Evolutionary conservation across 2,329 filamentous ascomycete species (phyloP).

Genomic region (Laburnicola sp.): DNA sequence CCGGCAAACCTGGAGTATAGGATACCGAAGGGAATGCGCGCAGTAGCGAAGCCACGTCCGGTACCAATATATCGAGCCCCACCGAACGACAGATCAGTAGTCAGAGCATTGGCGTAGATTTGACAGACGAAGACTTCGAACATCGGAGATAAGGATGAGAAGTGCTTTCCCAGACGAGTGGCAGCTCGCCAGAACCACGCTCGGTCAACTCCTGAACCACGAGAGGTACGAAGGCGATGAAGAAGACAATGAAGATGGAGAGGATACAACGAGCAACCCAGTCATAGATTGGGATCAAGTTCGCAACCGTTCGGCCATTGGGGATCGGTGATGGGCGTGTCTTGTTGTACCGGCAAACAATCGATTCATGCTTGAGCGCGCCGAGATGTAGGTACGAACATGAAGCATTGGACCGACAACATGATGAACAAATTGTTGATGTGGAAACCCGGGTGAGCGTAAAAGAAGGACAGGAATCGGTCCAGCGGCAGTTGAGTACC

Average conservation of each 20-base stretch:
- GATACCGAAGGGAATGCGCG: slow-evolving; percentile 95
- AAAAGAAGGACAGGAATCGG: slow-evolving; percentile 98
- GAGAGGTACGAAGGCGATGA: slow-evolving; percentile 93
- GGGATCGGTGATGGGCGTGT: slow-evolving; percentile 89
- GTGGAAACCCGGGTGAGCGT: slow-evolving; percentile 98
- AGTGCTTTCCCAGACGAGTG: slow-evolving; percentile 91
- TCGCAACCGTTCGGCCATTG: slow-evolving; percentile 87
- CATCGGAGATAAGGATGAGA: slow-evolving; percentile 89
- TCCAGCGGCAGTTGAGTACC: slow-evolving; percentile 95
- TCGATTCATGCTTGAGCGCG: slow-evolving; percentile 83
- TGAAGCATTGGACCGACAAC: slow-evolving; percentile 97
- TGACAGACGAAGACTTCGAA: slow-evolving; percentile 99
- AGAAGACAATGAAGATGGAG: slow-evolving; percentile 98
- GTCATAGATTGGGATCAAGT: slow-evolving; percentile 81
- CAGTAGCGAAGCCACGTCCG: slow-evolving; percentile 98
- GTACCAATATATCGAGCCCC: slow-evolving; percentile 98
- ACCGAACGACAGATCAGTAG: slow-evolving; percentile 92
- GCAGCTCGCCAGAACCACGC: slow-evolving; percentile 88
- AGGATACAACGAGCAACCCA: slow-evolving; percentile 94
- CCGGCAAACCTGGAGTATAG: slow-evolving; percentile 96
- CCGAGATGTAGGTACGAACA: slow-evolving; percentile 92
- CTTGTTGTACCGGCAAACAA: slow-evolving; percentile 81
- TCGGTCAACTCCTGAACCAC: slow-evolving; percentile 95
- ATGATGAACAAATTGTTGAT: slow-evolving; percentile 99
- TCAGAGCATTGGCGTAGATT: slow-evolving; percentile 95